Conservation (phyloP, 768 basidiomycete species). For the Tulasnella sp. region DNA sequence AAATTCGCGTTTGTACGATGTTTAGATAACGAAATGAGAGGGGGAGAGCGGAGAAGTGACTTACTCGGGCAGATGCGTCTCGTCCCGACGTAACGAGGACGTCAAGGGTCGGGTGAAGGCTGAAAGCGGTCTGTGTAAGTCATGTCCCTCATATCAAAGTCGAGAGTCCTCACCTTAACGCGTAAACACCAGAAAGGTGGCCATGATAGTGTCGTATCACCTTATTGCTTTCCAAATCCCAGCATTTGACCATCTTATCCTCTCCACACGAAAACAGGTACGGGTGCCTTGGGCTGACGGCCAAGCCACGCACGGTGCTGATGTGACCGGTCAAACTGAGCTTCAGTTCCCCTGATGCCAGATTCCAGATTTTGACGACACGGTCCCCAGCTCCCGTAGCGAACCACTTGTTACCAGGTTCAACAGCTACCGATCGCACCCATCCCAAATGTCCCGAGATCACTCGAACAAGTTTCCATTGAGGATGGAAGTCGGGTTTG, state of each 20-base stretch:
- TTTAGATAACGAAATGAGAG: background rate
- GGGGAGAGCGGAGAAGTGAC: background rate
- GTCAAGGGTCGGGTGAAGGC: conserved; percentile 92
- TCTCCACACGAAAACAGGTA: conserved; percentile 97
- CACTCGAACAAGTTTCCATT: conserved; percentile 93
- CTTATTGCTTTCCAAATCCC: conserved; percentile 98
- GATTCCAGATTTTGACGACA: conserved; percentile 98
- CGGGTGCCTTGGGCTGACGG: conserved; percentile 87
- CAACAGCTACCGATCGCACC: conserved; percentile 94
- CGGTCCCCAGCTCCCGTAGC: conserved; percentile 97
- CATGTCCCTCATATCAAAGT: background rate
- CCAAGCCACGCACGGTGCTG: conserved; percentile 90
- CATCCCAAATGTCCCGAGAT: conserved; percentile 98
- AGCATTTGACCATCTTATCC: conserved; percentile 99
- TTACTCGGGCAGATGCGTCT: conserved; percentile 86
- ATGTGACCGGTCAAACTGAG: conserved; percentile 97
- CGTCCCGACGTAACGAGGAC: conserved; percentile 92
- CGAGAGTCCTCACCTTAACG: conserved; percentile 48
- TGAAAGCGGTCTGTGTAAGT: conserved; percentile 21
- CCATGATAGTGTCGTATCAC: conserved; percentile 99
- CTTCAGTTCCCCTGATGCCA: conserved; percentile 95
- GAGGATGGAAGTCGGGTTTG: conserved; percentile 93
- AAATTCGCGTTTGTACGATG: background rate
- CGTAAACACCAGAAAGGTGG: conserved; percentile 95
- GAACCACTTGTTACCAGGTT: conserved; percentile 98